Evolutionary conservation across 345 rosid species (phyloP).

Genomic region (Syzygium jambos): DNA sequence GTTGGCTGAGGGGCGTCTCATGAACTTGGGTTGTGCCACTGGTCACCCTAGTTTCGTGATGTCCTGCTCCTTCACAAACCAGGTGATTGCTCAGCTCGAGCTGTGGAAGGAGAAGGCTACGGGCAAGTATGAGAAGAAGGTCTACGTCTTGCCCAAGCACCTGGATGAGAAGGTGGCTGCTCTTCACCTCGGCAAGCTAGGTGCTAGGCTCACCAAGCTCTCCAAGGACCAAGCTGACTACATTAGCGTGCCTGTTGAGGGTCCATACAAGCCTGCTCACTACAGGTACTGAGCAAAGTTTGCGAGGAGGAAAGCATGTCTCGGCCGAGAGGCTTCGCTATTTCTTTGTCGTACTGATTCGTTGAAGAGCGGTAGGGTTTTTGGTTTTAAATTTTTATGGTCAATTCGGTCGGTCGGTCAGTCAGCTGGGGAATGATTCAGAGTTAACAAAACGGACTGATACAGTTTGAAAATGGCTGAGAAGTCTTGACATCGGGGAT

Average conservation of each 20-base stretch:
- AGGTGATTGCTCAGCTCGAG: constrained; percentile 94
- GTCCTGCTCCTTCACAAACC: constrained; percentile 99
- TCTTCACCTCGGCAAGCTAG: constrained; percentile 88
- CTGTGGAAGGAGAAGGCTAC: constrained; percentile 70
- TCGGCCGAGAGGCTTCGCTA: not conserved
- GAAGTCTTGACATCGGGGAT: not conserved
- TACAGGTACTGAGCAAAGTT: constrained; percentile 69
- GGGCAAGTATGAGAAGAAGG: constrained; percentile 95
- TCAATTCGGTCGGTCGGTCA: not conserved
- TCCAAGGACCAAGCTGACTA: constrained; percentile 83
- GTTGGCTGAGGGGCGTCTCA: constrained; percentile 83
- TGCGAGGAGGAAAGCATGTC: not conserved
- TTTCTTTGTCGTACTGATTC: not conserved
- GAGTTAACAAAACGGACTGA: not conserved
- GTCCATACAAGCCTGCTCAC: constrained; percentile 93
- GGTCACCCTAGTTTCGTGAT: constrained; percentile 96
- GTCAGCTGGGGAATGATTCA: not conserved
- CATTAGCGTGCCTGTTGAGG: constrained; percentile 73
- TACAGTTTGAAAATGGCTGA: not conserved
- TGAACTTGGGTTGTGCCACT: constrained; percentile 95
- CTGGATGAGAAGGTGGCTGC: constrained; percentile 93
- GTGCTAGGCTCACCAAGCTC: constrained; percentile 80
- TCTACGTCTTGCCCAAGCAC: constrained; percentile 88
- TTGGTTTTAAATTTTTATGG: not conserved
- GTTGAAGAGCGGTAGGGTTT: not conserved